Evolutionary conservation across 2,329 filamentous ascomycete species (phyloP), one percentile per base, ranked within the genome.

Genomic region (Macroventuria anomochaeta): DNA sequence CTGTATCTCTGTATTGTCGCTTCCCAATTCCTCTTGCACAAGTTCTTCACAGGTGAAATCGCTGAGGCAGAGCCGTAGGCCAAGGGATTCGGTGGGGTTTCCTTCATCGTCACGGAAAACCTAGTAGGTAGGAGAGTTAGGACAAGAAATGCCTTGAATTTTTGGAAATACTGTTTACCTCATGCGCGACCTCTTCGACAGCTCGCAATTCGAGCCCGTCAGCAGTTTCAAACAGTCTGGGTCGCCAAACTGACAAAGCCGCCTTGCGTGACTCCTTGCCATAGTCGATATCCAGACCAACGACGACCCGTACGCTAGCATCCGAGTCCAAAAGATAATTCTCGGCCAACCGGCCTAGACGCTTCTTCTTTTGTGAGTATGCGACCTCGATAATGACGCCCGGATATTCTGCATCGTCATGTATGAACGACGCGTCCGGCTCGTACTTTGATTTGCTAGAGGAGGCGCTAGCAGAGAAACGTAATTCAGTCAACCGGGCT

Each of bases 31-130:
- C 13, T 50, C 20, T 13, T 51, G 34, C 15, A 37, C 55, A 47
- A 63, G 50, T 61, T 62, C 54, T 50, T 62, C 33, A 36, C 38
- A 53, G 26, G 61, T 32, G 26, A 64, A 62, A 32, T 65, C 52
- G 34, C 42, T 58, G 3, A 63, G 58, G 32, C 28, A 52, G 36
- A 63, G 55, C 33, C 26, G 51, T 11, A 63, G 43, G 29, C 60
- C 58, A 29, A 46, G 38, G 47, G 55, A 36, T 36, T 57, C 25
- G n/a, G 44, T 42, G 29, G 55, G 42, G 37, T 61, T 57, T 32
- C 62, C 62, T 38, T 63, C 8, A 2, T 58, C 46, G 29, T 70
- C 55, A 32, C 69, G 69, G 55, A 71, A 69, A 33, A 55, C 52
- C 65, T 64, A n/a, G n/a, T n/a, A n/a, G 53, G 21, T 25, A 28